A percentile compares a stretch with the other conserved stretches of the same genome.
Conservation (phyloP, 345 rosid species). For the Mangifera indica region DNA sequence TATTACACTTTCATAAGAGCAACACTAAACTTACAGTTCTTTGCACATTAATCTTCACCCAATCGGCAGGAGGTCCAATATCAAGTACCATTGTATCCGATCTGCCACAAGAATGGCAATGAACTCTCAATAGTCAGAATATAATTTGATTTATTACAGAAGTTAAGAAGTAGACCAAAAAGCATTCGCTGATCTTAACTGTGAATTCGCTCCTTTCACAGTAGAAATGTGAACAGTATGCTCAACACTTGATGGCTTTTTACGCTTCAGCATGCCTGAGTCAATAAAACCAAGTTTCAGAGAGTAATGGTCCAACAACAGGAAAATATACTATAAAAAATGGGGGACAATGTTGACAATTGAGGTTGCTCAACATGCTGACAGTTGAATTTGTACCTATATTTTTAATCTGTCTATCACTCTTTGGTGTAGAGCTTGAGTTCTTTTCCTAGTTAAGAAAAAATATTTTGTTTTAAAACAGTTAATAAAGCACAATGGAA, state of each 20-base stretch:
- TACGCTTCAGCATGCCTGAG: slow-evolving; percentile 56
- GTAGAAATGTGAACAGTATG: slow-evolving; percentile 34
- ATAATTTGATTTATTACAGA: slow-evolving; percentile 5
- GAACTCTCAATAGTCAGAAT: slow-evolving; percentile 4
- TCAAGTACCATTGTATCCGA: slow-evolving; percentile 43
- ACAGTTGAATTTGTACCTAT: slow-evolving; percentile 33
- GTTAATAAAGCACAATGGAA: background rate
- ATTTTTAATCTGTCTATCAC: slow-evolving; percentile 53
- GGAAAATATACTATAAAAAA: background rate
- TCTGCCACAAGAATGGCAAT: slow-evolving; percentile 31
- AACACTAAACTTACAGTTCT: slow-evolving; percentile 40
- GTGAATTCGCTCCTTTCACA: slow-evolving; percentile 39
- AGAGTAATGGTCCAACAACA: background rate
- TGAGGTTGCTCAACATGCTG: slow-evolving; percentile 1
- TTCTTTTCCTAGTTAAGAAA: slow-evolving; percentile 44
- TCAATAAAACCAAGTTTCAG: slow-evolving; percentile 10
- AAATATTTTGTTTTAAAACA: slow-evolving; percentile 1
- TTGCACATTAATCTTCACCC: slow-evolving; percentile 70
- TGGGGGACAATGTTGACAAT: background rate
- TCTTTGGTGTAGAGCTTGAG: slow-evolving; percentile 38
- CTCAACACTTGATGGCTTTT: slow-evolving; percentile 40
- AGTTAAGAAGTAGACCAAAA: background rate
- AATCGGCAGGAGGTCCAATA: slow-evolving; percentile 68
- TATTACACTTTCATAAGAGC: slow-evolving; percentile 2
- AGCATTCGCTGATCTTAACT: slow-evolving; percentile 31